Evolutionary conservation across 169 alveolate species (phyloP).

Genomic region (Babesia gibsoni): DNA sequence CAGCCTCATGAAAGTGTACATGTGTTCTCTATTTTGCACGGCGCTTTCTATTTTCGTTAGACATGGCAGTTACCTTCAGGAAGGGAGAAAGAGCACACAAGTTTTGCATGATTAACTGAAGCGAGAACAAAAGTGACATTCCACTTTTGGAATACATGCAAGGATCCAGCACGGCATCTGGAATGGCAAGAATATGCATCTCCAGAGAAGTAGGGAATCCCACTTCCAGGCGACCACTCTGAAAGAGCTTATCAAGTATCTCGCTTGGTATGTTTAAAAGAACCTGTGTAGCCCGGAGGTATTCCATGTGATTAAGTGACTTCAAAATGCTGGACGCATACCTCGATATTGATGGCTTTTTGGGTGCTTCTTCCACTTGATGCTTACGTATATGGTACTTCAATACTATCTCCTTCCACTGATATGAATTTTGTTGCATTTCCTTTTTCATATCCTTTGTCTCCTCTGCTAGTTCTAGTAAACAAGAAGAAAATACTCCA

Average conservation of each 20-base stretch:
- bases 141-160: slow-evolving; percentile 35
- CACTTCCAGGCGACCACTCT: slow-evolving; percentile 1
- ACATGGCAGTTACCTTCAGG: not conserved
- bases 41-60: not conserved
- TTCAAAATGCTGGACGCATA: not conserved
- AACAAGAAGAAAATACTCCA: not conserved
- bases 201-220: slow-evolving; percentile 63
- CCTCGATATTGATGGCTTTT: not conserved
- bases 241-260: not conserved
- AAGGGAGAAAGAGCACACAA: slow-evolving; percentile 23
- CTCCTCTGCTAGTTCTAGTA: not conserved
- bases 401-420: slow-evolving; percentile 2
- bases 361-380: not conserved
- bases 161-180: slow-evolving; percentile 59
- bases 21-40: slow-evolving; percentile 5
- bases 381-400: not conserved
- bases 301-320: not conserved
- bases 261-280: not conserved
- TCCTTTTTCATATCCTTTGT: not conserved
- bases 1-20: too few species aligned
- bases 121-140: slow-evolving; percentile 33
- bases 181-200: slow-evolving; percentile 43
- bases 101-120: slow-evolving; percentile 25
- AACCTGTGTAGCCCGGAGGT: not conserved
- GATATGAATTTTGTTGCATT: not conserved